Conservation (phyloP, 1,139 yeast genomes). For the Blastobotrys raffinosifermentans region DNA sequence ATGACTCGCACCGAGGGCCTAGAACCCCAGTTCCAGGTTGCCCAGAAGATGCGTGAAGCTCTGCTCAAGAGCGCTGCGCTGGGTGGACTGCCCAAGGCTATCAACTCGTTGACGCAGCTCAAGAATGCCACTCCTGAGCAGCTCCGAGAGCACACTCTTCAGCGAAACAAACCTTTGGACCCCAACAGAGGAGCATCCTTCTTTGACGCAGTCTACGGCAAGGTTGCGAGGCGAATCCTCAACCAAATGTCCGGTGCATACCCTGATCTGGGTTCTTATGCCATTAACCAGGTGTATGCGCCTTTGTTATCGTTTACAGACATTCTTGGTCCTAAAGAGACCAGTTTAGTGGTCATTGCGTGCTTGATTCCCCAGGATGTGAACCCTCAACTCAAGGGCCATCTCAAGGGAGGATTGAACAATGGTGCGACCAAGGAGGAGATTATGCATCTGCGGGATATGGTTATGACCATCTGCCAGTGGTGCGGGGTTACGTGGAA, state of each 20-base stretch:
- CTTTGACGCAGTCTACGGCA: slow-evolving; percentile 73
- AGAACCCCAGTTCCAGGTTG: slow-evolving; percentile 32
- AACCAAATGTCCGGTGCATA: slow-evolving; percentile 67
- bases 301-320: slow-evolving; percentile 67
- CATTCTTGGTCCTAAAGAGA: slow-evolving; percentile 59
- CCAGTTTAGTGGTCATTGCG: slow-evolving; percentile 72
- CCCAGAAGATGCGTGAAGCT: slow-evolving; percentile 66
- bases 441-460: slow-evolving; percentile 50
- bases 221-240: slow-evolving; percentile 60
- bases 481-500: slow-evolving; percentile 76
- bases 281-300: slow-evolving; percentile 69
- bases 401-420: slow-evolving; percentile 76
- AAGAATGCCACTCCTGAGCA: slow-evolving; percentile 58
- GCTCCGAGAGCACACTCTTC: slow-evolving; percentile 32
- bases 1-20: slow-evolving; percentile 38
- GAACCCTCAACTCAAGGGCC: slow-evolving; percentile 91
- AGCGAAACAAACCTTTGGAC: slow-evolving; percentile 19
- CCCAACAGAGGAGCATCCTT: slow-evolving; percentile 52
- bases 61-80: slow-evolving; percentile 71
- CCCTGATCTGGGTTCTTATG: slow-evolving; percentile 77
- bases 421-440: slow-evolving; percentile 68
- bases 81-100: slow-evolving; percentile 78
- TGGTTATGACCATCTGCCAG: slow-evolving; percentile 61
- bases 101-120: slow-evolving; percentile 66
- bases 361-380: slow-evolving; percentile 88